Percentiles rank a stretch among this genome's conserved stretches.
These are phyloP conservation scores for Silene noctiflora DNA, from an alignment of 179 eudicot genomes.

Conservation along the genomic window DNA sequence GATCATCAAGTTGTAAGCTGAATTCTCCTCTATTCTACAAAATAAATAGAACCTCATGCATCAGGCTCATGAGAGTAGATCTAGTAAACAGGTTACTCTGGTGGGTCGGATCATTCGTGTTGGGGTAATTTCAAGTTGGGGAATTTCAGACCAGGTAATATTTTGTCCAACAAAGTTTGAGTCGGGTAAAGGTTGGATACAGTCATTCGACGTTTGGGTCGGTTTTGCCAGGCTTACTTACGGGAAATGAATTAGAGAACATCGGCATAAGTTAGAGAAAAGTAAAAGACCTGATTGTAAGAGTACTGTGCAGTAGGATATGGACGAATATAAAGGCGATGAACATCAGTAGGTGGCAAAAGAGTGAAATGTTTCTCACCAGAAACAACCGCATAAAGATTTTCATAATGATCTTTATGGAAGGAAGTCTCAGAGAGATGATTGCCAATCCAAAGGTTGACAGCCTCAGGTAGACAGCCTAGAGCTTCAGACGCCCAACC, in stretches of 20 bases:
- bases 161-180: not conserved
- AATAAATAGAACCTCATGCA: not conserved
- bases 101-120: not conserved
- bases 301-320: conserved; percentile 74
- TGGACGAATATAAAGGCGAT: conserved; percentile 70
- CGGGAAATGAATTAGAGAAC: not conserved
- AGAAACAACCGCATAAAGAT: conserved; percentile 72
- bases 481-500: conserved; percentile 84
- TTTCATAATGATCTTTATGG: conserved; percentile 96
- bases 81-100: not conserved
- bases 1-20: conserved; percentile 69
- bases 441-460: conserved; percentile 88
- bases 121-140: not conserved
- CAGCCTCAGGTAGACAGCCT: conserved; percentile 82
- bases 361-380: conserved; percentile 90
- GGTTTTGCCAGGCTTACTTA: not conserved
- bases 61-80: not conserved
- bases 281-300: conserved; percentile 43
- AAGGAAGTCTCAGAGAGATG: conserved; percentile 64
- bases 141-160: not conserved
- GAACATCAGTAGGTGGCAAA: conserved; percentile 94
- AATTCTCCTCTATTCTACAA: conserved; percentile 65
- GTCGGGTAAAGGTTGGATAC: not conserved
- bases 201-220: too few relatives aligned
- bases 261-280: not conserved